Conservation (phyloP, 306 rosid genomes). For the Prunus fruticosa region DNA sequence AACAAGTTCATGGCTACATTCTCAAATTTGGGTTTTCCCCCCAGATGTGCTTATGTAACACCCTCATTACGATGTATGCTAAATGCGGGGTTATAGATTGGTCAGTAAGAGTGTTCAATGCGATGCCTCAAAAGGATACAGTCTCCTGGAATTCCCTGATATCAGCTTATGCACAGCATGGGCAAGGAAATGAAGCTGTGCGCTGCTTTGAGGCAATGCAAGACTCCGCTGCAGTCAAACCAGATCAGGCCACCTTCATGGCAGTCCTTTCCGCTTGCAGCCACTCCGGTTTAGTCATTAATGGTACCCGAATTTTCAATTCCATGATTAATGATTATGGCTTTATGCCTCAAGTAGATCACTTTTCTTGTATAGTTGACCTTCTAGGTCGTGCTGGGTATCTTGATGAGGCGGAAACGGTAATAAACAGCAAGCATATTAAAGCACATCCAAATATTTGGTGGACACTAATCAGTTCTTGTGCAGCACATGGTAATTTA, state of each 20-base stretch:
- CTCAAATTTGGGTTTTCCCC: slow-evolving; percentile 36
- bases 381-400: slow-evolving; percentile 69
- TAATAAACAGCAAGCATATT: slow-evolving; percentile 43
- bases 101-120: slow-evolving; percentile 56
- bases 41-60: slow-evolving; percentile 40
- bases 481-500: slow-evolving; percentile 73
- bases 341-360: slow-evolving; percentile 53
- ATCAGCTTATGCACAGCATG: slow-evolving; percentile 77
- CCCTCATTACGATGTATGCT: slow-evolving; percentile 66
- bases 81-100: slow-evolving; percentile 63
- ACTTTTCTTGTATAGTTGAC: slow-evolving; percentile 77
- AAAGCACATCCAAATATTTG: slow-evolving; percentile 58
- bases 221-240: slow-evolving; percentile 38
- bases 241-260: slow-evolving; percentile 71
- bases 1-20: slow-evolving; percentile 67
- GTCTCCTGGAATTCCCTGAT: slow-evolving; percentile 78
- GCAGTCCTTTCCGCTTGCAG: slow-evolving; percentile 81
- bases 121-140: slow-evolving; percentile 58
- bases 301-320: slow-evolving; percentile 52
- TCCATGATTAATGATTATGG: slow-evolving; percentile 50
- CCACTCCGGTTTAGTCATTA: slow-evolving; percentile 67
- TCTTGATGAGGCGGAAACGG: slow-evolving; percentile 67
- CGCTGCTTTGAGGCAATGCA: slow-evolving; percentile 58
- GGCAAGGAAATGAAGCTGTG: slow-evolving; percentile 69
- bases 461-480: slow-evolving; percentile 84